These are phyloP conservation scores for Guadua angustifolia DNA, from an alignment of 176 grass and related monocot genomes.

Conservation along the genomic window DNA sequence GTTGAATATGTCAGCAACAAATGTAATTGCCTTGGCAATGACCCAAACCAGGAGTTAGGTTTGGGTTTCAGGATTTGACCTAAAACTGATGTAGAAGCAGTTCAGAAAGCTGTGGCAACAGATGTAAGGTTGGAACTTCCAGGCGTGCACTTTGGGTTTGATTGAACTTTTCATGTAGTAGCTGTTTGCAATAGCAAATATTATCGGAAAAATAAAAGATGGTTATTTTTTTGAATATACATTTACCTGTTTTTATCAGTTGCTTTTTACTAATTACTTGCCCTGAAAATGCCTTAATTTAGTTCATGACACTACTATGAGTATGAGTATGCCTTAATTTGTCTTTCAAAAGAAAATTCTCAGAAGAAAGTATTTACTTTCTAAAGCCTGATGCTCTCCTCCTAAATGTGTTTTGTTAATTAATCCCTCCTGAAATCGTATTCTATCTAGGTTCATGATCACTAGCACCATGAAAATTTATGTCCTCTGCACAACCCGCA, in stretches of 20 bases:
- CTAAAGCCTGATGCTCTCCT: slow-evolving; percentile 13
- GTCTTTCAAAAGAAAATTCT: background rate
- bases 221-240: background rate
- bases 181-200: background rate
- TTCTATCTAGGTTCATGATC: slow-evolving; percentile 8
- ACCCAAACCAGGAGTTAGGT: slow-evolving; percentile 7
- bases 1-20: background rate
- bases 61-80: slow-evolving; percentile 12
- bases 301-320: background rate
- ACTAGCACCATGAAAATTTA: background rate
- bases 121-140: background rate
- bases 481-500: background rate
- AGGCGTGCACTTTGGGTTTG: background rate
- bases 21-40: background rate
- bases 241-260: background rate
- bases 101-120: background rate
- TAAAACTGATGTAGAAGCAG: slow-evolving; percentile 24
- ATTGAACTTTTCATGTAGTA: background rate
- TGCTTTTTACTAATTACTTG: slow-evolving; percentile 1
- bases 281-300: background rate
- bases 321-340: background rate
- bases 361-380: background rate
- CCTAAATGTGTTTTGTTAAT: background rate
- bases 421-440: slow-evolving; percentile 18
- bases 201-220: background rate